A percentile compares a stretch with the other conserved stretches of the same genome.
Evolutionary conservation across 176 grass and related monocot genomes (phyloP).

Genomic region (sorghum (Sorghum bicolor)): Sorghum_bicolor_NCBIv3 NC_012870.2:52522001-52522500

Average conservation of each 20-base stretch:
- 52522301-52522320: conserved; percentile 5
- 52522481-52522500: neutral
- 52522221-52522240: neutral
- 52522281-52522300: neutral
- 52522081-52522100: neutral
- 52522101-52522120: neutral
- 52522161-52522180: neutral
- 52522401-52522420: neutral
- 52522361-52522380: neutral
- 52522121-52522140: neutral
- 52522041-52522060: no score
- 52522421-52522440: neutral
- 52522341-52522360: neutral
- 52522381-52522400: neutral
- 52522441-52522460: neutral
- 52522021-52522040: no score
- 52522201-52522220: neutral
- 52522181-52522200: neutral
- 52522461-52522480: neutral
- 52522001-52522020: no score
- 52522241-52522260: neutral
- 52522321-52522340: neutral
- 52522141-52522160: conserved; percentile 7
- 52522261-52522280: neutral
- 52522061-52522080: neutral